phyloP scores from a whole-genome alignment of 176 grass and related monocot genomes.

The Zizania latifolia region DNA sequence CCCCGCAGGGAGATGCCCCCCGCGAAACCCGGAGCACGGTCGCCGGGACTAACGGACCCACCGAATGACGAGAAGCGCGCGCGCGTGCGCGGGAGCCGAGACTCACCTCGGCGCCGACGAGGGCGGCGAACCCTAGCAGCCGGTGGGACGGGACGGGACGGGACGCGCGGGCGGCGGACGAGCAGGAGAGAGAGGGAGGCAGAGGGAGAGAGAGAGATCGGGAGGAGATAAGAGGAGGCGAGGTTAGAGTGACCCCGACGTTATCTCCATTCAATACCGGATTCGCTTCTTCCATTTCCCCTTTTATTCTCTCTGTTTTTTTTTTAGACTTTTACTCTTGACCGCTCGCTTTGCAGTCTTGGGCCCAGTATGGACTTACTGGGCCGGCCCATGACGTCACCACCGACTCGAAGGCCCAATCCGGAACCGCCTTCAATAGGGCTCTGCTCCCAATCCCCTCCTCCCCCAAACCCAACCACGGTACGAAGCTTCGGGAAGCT shows the following conservation, averaged over 20 bases:
- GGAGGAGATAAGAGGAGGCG: constrained; percentile 33
- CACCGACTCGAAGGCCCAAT: background rate
- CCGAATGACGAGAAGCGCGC: no score
- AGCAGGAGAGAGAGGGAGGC: background rate
- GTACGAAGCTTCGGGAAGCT: constrained; percentile 22
- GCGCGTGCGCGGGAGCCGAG: no score
- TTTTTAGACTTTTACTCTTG: background rate
- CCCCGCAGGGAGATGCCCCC: no score
- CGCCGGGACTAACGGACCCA: no score
- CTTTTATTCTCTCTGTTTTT: no score
- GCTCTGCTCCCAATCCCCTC: no score
- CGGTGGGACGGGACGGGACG: no score
- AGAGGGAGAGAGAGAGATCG: background rate
- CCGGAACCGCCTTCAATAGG: background rate
- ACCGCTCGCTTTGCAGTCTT: background rate
- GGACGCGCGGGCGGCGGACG: background rate
- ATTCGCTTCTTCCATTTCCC: background rate
- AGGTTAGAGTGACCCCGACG: no score
- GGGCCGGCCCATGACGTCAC: background rate
- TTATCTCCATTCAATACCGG: background rate
- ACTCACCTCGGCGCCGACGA: background rate
- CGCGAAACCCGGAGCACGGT: background rate
- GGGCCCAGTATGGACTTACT: background rate
- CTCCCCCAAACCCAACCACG: no score
- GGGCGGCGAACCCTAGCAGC: background rate